Base-by-base conservation (phyloP, 2,329 filamentous ascomycete species). In the Blastomyces emzantsi region DNA sequence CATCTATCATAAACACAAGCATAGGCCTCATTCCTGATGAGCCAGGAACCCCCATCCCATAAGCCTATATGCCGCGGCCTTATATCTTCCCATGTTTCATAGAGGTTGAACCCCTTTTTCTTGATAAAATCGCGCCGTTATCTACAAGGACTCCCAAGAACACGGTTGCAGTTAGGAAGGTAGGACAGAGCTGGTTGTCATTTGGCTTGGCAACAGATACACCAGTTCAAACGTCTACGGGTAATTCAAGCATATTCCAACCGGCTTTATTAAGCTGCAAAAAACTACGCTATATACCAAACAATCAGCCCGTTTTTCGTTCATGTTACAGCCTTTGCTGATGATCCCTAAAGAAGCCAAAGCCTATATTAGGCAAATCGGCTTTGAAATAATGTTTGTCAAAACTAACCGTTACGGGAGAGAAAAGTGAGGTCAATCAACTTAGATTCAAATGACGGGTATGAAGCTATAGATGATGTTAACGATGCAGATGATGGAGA, bases 401-500 rank as follows among this genome's bases (percentile, higher is more conserved):
- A 45, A 15, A 45, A 45, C 17, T 17, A 45, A 17, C 5, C 4
- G 6, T n/a, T n/a, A n/a, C 7, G 1, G 9, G 43, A 47, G 6
- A 47, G 19, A 45, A 45, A 47, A 15, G 63, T 41, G 8, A 63
- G 36, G 25, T 63, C 62, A 36, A 25, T 52, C 7, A 33, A 60
- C 55, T 54, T 43, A 36, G 65, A 68, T 41, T 73, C 73, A 9
- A 73, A 73, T 25, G 75, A 72, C 66, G 85, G 87, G 65, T 89
- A 91, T 70, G 85, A 83, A 62, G 87, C 63, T 91, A 87, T 95
- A 64, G 89, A 93, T 72, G 85, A 91, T 60, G 88, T 95, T 65
- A 90, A 30, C n/a, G n/a, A n/a, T n/a, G 87, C 85, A 13, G 90
- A 92, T 66, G 87, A 90, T 67, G 90, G 93, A 73, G 88, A 93